A percentile compares a stretch with the other conserved stretches of the same genome.
Evolutionary conservation across 257 asterid genomes (phyloP).

Genomic region (Nicotiana otophora): DNA sequence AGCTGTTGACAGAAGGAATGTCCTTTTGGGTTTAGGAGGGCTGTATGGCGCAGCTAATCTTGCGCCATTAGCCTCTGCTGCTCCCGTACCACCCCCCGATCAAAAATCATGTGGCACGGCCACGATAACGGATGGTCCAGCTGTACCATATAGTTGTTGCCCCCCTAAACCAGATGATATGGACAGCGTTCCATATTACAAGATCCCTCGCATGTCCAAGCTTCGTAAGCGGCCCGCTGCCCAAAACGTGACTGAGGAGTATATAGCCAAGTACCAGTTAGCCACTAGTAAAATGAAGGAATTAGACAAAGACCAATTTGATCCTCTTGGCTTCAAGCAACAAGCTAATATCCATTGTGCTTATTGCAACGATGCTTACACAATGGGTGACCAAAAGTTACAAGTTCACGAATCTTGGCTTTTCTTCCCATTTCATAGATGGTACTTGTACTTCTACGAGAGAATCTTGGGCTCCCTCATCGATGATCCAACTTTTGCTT

Average conservation of each 20-base stretch:
- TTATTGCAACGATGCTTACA: conserved; percentile 23
- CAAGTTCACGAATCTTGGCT: conserved; percentile 25
- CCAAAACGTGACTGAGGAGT: neutral
- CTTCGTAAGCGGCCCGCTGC: neutral
- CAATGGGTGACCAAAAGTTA: neutral
- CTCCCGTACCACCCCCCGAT: neutral
- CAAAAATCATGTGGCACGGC: neutral
- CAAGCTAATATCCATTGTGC: conserved; percentile 32
- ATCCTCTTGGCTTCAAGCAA: conserved; percentile 20
- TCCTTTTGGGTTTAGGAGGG: conserved; percentile 2
- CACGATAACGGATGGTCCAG: neutral
- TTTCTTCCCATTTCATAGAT: conserved; percentile 29
- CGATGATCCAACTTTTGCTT: conserved; percentile 16
- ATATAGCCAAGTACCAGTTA: neutral
- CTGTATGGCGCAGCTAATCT: neutral
- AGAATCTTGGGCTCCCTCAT: conserved; percentile 24
- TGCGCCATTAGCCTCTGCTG: neutral
- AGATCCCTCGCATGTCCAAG: neutral
- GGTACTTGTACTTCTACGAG: conserved; percentile 28
- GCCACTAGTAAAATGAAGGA: neutral
- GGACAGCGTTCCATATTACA: neutral
- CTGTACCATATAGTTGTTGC: neutral
- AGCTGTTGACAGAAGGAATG: neutral
- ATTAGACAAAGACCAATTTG: neutral
- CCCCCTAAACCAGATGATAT: neutral